phyloP scores from a whole-genome alignment of 164 flowering plant species.

The Malania oleifera region DNA sequence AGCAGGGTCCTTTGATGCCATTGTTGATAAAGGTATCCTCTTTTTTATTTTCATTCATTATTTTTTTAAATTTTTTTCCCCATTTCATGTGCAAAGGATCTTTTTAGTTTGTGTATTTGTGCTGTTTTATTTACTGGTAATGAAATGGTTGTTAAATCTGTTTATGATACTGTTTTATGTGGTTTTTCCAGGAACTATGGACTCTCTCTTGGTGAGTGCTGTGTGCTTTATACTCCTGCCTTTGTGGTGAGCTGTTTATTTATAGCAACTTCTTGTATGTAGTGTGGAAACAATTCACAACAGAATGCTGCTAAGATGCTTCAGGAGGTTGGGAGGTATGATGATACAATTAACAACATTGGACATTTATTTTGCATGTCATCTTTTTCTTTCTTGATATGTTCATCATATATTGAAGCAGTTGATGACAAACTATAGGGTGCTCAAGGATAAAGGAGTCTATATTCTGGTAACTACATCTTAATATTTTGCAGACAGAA shows the following conservation, averaged over 20 bases:
- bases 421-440: conserved; percentile 77
- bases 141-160: not conserved
- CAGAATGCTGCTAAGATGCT: conserved; percentile 68
- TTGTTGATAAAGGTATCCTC: conserved; percentile 64
- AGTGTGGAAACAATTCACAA: conserved; percentile 74
- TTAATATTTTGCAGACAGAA: not conserved
- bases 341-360: not conserved
- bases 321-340: conserved; percentile 69
- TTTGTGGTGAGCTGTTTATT: conserved; percentile 17
- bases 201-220: conserved; percentile 81
- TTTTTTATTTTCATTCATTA: not conserved
- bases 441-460: conserved; percentile 73
- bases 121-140: no score
- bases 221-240: conserved; percentile 2
- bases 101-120: no score
- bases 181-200: conserved; percentile 66
- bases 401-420: conserved; percentile 52
- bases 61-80: not conserved
- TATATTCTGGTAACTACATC: conserved; percentile 58
- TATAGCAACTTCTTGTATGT: conserved; percentile 14
- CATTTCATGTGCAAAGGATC: no score
- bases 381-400: conserved; percentile 33
- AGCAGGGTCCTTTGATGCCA: conserved; percentile 58
- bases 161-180: conserved; percentile 15
- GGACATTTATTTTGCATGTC: conserved; percentile 5